Percentiles rank a stretch among this genome's conserved stretches.
These are phyloP conservation scores for Neurospora sp. DNA, from an alignment of 495 filamentous ascomycete genomes.

Conservation along the genomic window DNA sequence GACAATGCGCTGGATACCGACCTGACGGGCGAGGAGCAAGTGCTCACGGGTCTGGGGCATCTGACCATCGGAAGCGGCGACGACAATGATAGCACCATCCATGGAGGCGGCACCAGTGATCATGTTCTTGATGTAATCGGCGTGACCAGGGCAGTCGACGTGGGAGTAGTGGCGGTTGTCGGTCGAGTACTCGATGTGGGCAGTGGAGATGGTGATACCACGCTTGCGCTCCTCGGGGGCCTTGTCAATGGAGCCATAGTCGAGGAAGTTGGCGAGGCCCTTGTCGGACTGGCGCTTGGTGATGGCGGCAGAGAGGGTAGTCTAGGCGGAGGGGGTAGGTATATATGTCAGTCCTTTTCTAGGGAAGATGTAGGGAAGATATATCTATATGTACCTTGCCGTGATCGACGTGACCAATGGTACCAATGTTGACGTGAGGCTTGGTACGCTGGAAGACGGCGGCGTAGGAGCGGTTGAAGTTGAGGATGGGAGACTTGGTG, in stretches of 20 bases:
- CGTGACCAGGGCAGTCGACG: slow-evolving; percentile 99
- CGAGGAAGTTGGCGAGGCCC: slow-evolving; percentile 85
- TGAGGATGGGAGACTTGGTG: slow-evolving; percentile 49
- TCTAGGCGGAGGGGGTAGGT: slow-evolving; percentile 48
- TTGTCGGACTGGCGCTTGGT: slow-evolving; percentile 94
- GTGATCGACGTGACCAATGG: slow-evolving; percentile 98
- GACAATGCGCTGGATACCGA: slow-evolving; percentile 94
- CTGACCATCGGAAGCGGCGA: slow-evolving; percentile 96
- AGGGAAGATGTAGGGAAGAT: slow-evolving; percentile 1
- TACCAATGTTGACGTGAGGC: slow-evolving; percentile 98
- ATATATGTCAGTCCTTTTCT: slow-evolving; percentile 5
- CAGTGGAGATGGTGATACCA: slow-evolving; percentile 98
- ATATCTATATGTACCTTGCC: slow-evolving; percentile 62
- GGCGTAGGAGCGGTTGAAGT: slow-evolving; percentile 62
- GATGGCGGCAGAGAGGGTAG: slow-evolving; percentile 94
- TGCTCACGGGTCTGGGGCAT: slow-evolving; percentile 99
- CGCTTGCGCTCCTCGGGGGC: slow-evolving; percentile 98
- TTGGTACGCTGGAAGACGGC: slow-evolving; percentile 76
- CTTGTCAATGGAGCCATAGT: slow-evolving; percentile 97
- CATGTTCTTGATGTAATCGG: slow-evolving; percentile 99
- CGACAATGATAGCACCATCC: slow-evolving; percentile 97
- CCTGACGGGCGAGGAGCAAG: slow-evolving; percentile 92
- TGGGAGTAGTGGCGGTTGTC: slow-evolving; percentile 91
- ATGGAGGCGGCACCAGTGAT: slow-evolving; percentile 95
- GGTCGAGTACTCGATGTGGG: slow-evolving; percentile 96